Conservation (phyloP, 352 stramenopile genomes). For the Halophytophthora polymorphica region DNA sequence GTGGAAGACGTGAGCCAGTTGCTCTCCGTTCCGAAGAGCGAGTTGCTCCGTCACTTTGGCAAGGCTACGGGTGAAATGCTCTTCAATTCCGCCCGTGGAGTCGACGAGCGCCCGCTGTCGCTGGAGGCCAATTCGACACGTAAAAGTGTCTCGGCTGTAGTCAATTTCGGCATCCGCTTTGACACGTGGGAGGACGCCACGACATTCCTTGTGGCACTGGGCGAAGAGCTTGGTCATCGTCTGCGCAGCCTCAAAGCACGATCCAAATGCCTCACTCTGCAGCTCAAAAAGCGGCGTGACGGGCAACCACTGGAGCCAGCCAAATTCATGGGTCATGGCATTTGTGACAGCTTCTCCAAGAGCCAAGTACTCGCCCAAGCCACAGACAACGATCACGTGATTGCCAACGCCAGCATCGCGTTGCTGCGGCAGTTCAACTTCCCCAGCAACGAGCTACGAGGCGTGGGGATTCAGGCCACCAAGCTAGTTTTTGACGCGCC, state of each 20-base stretch:
- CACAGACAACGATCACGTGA: constrained; percentile 52
- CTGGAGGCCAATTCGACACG: constrained; percentile 69
- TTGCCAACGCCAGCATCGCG: constrained; percentile 51
- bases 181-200: constrained; percentile 70
- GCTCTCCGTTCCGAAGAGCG: constrained; percentile 37
- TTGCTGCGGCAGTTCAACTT: constrained; percentile 63
- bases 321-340: constrained; percentile 88
- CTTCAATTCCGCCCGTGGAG: constrained; percentile 70
- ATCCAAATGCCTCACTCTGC: constrained; percentile 68
- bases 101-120: constrained; percentile 66
- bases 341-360: constrained; percentile 87
- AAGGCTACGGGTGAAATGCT: constrained; percentile 71
- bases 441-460: constrained; percentile 57
- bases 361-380: constrained; percentile 51
- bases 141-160: constrained; percentile 90
- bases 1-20: constrained; percentile 68
- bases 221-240: constrained; percentile 64
- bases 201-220: constrained; percentile 78
- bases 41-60: constrained; percentile 62
- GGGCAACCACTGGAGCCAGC: constrained; percentile 64
- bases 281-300: constrained; percentile 79
- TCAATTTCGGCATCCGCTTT: constrained; percentile 92
- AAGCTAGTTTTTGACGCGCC: constrained; percentile 44
- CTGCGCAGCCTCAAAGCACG: constrained; percentile 58
- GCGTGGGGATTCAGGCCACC: constrained; percentile 74